These are phyloP conservation scores for Nothophoma quercina DNA, from an alignment of 2,329 filamentous ascomycete genomes.

Conservation along the genomic window DNA sequence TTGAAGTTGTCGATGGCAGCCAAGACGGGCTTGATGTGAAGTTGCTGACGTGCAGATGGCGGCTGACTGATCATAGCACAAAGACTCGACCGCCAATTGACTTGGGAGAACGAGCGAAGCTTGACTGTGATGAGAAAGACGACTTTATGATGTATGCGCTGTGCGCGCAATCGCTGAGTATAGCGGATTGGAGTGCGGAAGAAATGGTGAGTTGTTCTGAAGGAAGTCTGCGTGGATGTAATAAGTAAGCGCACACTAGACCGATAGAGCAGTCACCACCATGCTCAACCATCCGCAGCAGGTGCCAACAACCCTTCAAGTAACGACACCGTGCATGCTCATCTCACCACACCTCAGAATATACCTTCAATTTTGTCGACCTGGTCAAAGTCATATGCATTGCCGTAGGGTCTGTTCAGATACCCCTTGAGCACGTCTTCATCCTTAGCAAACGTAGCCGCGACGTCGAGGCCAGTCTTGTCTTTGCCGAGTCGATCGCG, in stretches of 20 bases:
- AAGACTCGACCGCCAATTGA: not conserved
- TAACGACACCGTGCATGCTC: not conserved
- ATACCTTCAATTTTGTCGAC: constrained; percentile 34
- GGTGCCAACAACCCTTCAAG: not conserved
- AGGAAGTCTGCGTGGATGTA: not conserved
- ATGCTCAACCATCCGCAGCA: not conserved
- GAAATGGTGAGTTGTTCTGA: not conserved
- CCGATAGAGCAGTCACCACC: not conserved
- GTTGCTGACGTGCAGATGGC: constrained; percentile 21
- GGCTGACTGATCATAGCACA: constrained; percentile 27
- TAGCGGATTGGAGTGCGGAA: too few species aligned
- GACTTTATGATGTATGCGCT: not conserved
- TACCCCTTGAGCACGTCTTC: constrained; percentile 58
- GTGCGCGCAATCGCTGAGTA: too few species aligned
- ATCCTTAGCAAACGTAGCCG: constrained; percentile 58
- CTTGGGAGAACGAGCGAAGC: not conserved
- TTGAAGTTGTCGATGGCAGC: constrained; percentile 15
- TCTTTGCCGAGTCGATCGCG: constrained; percentile 54
- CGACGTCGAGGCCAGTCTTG: constrained; percentile 56
- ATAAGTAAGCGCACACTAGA: not conserved
- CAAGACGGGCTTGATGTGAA: constrained; percentile 16
- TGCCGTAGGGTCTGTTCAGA: constrained; percentile 65
- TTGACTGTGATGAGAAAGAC: not conserved
- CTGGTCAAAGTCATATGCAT: constrained; percentile 69
- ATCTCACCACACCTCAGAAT: constrained; percentile 19